Base-by-base conservation (phyloP, 116 monocot species). In the Zostera marina region DNA sequence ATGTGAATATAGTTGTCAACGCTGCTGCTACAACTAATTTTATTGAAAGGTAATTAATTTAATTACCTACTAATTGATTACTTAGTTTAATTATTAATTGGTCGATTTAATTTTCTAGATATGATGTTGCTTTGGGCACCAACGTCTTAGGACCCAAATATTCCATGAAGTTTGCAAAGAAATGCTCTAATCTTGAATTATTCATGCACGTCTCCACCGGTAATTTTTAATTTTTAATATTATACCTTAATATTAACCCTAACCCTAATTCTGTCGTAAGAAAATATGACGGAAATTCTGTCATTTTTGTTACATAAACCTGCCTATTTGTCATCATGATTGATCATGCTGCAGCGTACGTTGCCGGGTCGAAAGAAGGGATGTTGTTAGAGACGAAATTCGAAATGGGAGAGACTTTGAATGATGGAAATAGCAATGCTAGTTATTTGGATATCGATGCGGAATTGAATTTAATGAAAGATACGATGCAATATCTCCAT, bases 21-120 rank as follows among this genome's bases (percentile, higher is more conserved):
- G 78, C 69, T 22, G 90, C 84, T 61, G 85, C 85, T 9, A 86
- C 78, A 12, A 86, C 85, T 11, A 78, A 59, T 52, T 86, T 86
- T 41, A 60, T 70, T 42, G 81, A 75, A 61, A 86, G 85, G 84
- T 84, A 12, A 16, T 44, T 4, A 42, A 38, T n/a, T n/a, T 1
- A 56, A 39, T 38, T 39, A 7, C 6, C 14, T 41, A 8, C n/a
- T n/a, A n/a, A n/a, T n/a, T n/a, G n/a, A n/a, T n/a, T n/a, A n/a
- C n/a, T n/a, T n/a, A n/a, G n/a, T n/a, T n/a, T n/a, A n/a, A n/a
- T n/a, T 44, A 44, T 9, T 44, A 2, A 15, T 19, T 22, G 8
- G 7, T 19, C 17, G 12, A 44, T 43, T 11, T 16, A 11, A 22
- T 43, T 25, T 11, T 58, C 38, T 46, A 86, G 85, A 60, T 86